Evolutionary conservation across 2,329 filamentous ascomycete genomes (phyloP).

Genomic region (Phyllosticta citriasiana): DNA sequence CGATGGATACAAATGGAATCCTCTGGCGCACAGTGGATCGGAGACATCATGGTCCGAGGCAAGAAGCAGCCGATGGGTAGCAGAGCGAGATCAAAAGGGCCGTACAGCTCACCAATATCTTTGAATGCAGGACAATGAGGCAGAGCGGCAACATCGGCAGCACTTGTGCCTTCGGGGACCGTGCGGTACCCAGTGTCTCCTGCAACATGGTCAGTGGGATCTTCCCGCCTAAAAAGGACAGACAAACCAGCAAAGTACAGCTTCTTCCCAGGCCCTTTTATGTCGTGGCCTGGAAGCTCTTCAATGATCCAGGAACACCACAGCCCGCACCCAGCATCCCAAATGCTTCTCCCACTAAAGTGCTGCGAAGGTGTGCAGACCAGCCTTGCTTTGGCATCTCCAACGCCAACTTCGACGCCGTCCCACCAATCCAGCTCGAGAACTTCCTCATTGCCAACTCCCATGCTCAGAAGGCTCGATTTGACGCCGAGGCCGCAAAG

Average conservation of each 20-base stretch:
- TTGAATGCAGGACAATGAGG: conserved; percentile 39
- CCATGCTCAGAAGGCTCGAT: conserved; percentile 26
- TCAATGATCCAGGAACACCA: conserved; percentile 41
- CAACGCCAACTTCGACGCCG: conserved; percentile 26
- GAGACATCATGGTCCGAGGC: conserved; percentile 35
- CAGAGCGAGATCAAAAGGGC: conserved; percentile 40
- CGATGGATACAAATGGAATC: conserved; percentile 39
- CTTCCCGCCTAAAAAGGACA: background rate
- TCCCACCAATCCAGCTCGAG: conserved; percentile 44
- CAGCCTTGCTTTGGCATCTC: conserved; percentile 31
- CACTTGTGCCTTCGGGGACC: conserved; percentile 18
- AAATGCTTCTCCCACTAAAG: conserved; percentile 32
- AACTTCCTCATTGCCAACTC: conserved; percentile 28
- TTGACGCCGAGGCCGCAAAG: conserved; percentile 34
- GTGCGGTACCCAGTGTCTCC: conserved; percentile 39
- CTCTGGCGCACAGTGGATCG: conserved; percentile 38
- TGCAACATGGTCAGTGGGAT: background rate
- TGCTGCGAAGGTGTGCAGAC: conserved; percentile 41
- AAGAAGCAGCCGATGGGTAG: conserved; percentile 41
- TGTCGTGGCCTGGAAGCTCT: conserved; percentile 11
- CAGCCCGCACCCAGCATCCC: conserved; percentile 31
- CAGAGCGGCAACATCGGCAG: conserved; percentile 23
- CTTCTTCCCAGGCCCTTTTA: conserved; percentile 19
- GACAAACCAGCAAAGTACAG: conserved; percentile 32
- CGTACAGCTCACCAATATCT: conserved; percentile 36